These are phyloP conservation scores for Podospora appendiculata DNA, from an alignment of 495 filamentous ascomycete species.

Conservation along the genomic window DNA sequence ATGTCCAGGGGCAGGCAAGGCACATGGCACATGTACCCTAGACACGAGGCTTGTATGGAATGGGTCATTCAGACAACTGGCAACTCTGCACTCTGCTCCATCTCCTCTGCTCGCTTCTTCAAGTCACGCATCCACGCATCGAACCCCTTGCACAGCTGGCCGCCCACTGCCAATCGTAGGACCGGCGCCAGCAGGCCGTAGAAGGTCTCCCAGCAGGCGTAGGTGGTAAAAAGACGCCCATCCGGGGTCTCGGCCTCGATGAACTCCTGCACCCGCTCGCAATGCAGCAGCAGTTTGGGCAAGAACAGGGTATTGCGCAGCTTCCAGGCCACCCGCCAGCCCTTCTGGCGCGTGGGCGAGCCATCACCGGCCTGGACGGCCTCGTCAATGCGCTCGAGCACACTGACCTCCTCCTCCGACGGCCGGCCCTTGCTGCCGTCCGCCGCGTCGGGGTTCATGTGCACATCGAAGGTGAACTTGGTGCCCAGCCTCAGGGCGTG, in stretches of 20 bases:
- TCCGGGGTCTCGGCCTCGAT: constrained; percentile 9
- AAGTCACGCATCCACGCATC: constrained; percentile 23
- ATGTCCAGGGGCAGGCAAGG: too few relatives aligned
- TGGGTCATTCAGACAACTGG: too few relatives aligned
- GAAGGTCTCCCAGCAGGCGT: constrained; percentile 34
- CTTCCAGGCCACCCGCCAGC: constrained; percentile 28
- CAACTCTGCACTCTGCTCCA: background rate
- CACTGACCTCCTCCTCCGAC: constrained; percentile 17
- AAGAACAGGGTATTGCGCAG: constrained; percentile 2
- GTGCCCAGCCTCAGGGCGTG: constrained; percentile 17
- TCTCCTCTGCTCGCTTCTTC: constrained; percentile 20
- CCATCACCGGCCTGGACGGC: background rate
- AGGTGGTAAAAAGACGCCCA: constrained; percentile 10
- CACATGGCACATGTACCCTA: too few relatives aligned
- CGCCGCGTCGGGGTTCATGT: constrained; percentile 11
- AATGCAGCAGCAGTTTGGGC: constrained; percentile 19
- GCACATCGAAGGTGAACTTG: constrained; percentile 23
- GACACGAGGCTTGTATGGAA: too few relatives aligned
- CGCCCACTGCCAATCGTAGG: constrained; percentile 9
- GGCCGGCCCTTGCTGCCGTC: background rate
- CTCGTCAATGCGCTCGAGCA: constrained; percentile 21
- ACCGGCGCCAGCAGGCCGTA: constrained; percentile 24
- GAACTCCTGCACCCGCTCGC: constrained; percentile 34
- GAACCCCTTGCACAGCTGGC: constrained; percentile 21
- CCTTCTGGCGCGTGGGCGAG: constrained; percentile 1